Conservation (phyloP, 345 rosid genomes). For the Barbarea vulgaris region DNA sequence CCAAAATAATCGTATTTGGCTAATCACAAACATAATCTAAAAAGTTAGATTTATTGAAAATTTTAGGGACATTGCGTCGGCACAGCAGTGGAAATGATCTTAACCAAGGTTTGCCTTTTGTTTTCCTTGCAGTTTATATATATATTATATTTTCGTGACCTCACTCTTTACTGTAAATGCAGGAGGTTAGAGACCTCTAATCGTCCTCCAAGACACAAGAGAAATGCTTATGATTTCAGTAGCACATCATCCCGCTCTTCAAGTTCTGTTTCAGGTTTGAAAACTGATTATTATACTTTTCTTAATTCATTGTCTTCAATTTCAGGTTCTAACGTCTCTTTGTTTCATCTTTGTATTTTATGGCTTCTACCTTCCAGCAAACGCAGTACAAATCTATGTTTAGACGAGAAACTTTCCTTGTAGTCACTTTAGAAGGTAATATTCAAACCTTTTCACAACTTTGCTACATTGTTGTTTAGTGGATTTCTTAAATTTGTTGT, state of each 20-base stretch:
- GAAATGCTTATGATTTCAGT: constrained; percentile 67
- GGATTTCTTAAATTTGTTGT: neutral
- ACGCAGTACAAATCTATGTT: constrained; percentile 68
- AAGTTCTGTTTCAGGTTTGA: constrained; percentile 50
- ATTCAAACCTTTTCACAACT: too few species aligned
- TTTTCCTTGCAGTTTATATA: neutral
- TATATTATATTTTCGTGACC: too few species aligned
- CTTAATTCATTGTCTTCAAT: neutral
- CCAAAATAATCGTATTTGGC: too few species aligned
- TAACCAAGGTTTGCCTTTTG: constrained; percentile 55
- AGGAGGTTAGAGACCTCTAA: constrained; percentile 58
- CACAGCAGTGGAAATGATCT: constrained; percentile 59
- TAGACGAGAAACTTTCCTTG: constrained; percentile 73
- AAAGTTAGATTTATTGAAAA: constrained; percentile 5
- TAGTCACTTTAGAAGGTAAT: constrained; percentile 92
- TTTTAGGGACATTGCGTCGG: constrained; percentile 53
- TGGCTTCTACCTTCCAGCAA: constrained; percentile 50
- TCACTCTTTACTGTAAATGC: constrained; percentile 20
- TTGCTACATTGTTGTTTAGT: neutral
- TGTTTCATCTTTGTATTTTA: constrained; percentile 8
- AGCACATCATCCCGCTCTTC: constrained; percentile 51
- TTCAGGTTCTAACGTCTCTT: constrained; percentile 7
- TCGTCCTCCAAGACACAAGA: constrained; percentile 55
- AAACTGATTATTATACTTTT: constrained; percentile 22
- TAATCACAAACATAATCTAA: constrained; percentile 7